phyloP scores from a whole-genome alignment of 78 protist species.

The Dictyostelium brefeldianum region DNA sequence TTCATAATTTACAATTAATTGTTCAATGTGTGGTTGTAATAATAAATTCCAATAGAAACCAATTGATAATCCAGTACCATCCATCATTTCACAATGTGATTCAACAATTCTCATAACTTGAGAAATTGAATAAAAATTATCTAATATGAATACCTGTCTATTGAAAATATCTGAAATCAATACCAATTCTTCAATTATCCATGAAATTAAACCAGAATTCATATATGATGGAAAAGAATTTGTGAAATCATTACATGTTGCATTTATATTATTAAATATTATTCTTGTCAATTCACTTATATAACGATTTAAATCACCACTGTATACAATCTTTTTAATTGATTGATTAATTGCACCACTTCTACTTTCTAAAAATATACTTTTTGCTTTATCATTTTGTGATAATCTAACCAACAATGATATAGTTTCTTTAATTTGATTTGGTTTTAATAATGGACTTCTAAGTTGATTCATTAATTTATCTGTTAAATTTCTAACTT shows the following conservation, averaged over 20 bases:
- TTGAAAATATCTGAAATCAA: slow-evolving; percentile 35
- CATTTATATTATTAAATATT: slow-evolving; percentile 38
- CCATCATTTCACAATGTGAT: slow-evolving; percentile 83
- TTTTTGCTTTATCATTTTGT: slow-evolving; percentile 61
- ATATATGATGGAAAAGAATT: slow-evolving; percentile 61
- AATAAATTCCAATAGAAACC: slow-evolving; percentile 58
- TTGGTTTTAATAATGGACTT: slow-evolving; percentile 56
- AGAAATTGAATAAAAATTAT: slow-evolving; percentile 44
- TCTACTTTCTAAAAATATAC: slow-evolving; percentile 68
- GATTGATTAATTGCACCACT: slow-evolving; percentile 20
- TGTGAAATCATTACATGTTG: slow-evolving; percentile 71
- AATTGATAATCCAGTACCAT: slow-evolving; percentile 56
- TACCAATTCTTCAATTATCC: slow-evolving; percentile 47
- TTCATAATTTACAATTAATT: slow-evolving; percentile 55
- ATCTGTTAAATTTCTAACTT: slow-evolving; percentile 43
- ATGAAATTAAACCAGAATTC: slow-evolving; percentile 57
- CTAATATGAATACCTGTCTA: slow-evolving; percentile 64
- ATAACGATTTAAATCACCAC: slow-evolving; percentile 52
- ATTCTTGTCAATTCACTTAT: slow-evolving; percentile 50
- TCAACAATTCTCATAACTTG: slow-evolving; percentile 50
- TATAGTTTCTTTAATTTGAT: slow-evolving; percentile 73
- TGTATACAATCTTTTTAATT: slow-evolving; percentile 12
- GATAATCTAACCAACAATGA: slow-evolving; percentile 45
- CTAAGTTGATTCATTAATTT: slow-evolving; percentile 52
- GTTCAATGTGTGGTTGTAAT: slow-evolving; percentile 58